A percentile compares a stretch with the other conserved stretches of the same genome.
Evolutionary conservation across 2,329 filamentous ascomycete genomes (phyloP).

Genomic region (Daldinia eschscholtzii): DNA sequence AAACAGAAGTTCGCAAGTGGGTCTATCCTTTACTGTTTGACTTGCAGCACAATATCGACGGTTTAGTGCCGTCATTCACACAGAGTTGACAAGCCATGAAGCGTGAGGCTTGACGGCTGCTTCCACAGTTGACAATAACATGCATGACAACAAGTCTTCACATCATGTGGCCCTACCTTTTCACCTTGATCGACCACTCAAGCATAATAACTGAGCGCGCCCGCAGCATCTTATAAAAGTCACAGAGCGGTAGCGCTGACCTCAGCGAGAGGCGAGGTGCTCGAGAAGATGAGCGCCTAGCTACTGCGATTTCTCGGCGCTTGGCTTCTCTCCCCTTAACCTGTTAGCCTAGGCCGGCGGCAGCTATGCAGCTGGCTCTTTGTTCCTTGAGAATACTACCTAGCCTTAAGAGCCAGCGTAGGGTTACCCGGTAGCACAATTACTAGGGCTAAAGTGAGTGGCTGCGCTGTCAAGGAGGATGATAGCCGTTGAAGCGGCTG

Average conservation of each 20-base stretch:
- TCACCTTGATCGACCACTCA: conserved; percentile 59
- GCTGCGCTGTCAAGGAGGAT: conserved; percentile 38
- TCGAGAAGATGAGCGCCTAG: conserved; percentile 63
- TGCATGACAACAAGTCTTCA: conserved; percentile 62
- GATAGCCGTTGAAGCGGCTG: conserved; percentile 58
- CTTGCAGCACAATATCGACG: conserved; percentile 60
- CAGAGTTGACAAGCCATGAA: conserved; percentile 54
- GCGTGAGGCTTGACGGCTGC: conserved; percentile 59
- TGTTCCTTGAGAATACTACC: conserved; percentile 60
- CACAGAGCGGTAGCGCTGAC: conserved; percentile 62
- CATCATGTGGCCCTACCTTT: conserved; percentile 62
- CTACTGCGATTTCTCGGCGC: conserved; percentile 60
- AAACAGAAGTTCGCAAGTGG: conserved; percentile 63
- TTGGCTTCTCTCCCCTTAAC: conserved; percentile 63
- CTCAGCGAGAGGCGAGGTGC: conserved; percentile 61
- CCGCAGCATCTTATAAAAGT: conserved; percentile 55
- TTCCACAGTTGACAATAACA: conserved; percentile 59
- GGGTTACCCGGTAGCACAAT: conserved; percentile 52
- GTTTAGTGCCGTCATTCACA: conserved; percentile 57
- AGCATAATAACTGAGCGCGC: conserved; percentile 55
- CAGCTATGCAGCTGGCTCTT: conserved; percentile 60
- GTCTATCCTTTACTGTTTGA: conserved; percentile 61
- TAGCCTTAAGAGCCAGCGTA: conserved; percentile 55
- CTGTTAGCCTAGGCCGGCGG: conserved; percentile 61
- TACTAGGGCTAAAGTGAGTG: conserved; percentile 44